phyloP scores from a whole-genome alignment of 768 basidiomycete genomes.

The Pleurotus pulmonarius region DNA sequence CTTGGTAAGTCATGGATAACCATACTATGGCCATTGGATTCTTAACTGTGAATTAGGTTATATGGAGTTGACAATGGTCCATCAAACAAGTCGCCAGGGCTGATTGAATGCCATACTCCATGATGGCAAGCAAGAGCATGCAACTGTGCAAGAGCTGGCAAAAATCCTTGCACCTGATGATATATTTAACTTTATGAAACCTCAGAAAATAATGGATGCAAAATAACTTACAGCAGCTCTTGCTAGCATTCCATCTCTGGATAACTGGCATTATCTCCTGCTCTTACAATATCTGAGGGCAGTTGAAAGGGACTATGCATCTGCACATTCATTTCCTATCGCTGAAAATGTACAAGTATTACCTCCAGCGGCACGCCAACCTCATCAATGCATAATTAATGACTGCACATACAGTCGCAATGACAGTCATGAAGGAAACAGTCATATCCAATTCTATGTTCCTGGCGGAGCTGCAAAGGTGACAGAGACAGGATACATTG shows the following conservation, averaged over 20 bases:
- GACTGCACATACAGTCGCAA: constrained; percentile 16
- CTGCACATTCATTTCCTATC: constrained; percentile 13
- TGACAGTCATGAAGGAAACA: constrained; percentile 16
- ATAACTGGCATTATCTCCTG: constrained; percentile 10
- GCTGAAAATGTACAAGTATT: constrained; percentile 3
- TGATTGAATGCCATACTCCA: constrained; percentile 5
- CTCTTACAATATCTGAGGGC: constrained; percentile 14
- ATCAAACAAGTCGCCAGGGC: constrained; percentile 3
- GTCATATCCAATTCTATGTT: constrained; percentile 18
- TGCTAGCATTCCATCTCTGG: constrained; percentile 7
- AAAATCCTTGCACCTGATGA: constrained; percentile 6
- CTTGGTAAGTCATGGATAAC: constrained; percentile 9
- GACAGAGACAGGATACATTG: constrained; percentile 15
- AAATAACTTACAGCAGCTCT: neutral
- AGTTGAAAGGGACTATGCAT: constrained; percentile 6
- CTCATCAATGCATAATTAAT: constrained; percentile 10
- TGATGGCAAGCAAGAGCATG: neutral
- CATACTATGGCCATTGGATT: neutral
- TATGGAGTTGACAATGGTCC: constrained; percentile 12
- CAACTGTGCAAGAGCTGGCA: neutral
- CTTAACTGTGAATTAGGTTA: constrained; percentile 1
- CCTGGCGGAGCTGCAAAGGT: constrained; percentile 1
- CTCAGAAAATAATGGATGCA: neutral
- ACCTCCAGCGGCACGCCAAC: constrained; percentile 13
- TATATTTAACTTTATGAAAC: neutral